Evolutionary conservation across 352 stramenopile genomes (phyloP).

Genomic region (Globisporangium abappressorium): DNA sequence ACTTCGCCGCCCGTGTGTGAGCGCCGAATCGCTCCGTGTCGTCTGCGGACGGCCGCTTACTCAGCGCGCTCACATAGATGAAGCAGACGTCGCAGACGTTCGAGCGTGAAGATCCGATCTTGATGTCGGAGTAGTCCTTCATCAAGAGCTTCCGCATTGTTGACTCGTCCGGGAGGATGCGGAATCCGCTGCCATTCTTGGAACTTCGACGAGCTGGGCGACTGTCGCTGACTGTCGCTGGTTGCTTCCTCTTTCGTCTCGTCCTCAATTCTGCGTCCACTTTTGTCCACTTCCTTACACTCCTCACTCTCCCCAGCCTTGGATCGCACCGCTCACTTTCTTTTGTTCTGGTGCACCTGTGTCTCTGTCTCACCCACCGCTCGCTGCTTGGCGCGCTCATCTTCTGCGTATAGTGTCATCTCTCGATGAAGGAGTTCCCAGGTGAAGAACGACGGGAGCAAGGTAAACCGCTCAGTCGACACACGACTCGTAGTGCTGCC

Average conservation of each 20-base stretch:
- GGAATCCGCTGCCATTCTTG: conserved; percentile 3
- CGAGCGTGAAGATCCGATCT: conserved; percentile 9
- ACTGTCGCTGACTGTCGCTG: too few species aligned
- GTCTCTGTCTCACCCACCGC: background rate
- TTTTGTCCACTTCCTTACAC: background rate
- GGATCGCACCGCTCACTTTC: background rate
- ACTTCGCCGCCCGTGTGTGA: conserved; percentile 4
- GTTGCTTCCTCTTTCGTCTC: background rate
- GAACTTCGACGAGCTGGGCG: background rate
- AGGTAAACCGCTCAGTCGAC: conserved; percentile 3
- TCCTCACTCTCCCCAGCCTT: background rate
- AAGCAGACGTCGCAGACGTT: conserved; percentile 17
- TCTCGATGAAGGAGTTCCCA: background rate
- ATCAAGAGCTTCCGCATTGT: conserved; percentile 8
- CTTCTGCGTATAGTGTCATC: conserved; percentile 1
- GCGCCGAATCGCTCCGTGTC: conserved; percentile 12
- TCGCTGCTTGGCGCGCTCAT: too few species aligned
- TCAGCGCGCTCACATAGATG: conserved; percentile 14
- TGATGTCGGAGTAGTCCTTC: conserved; percentile 6
- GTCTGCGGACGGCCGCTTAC: background rate
- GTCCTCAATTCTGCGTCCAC: background rate
- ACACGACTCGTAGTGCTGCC: conserved; percentile 1
- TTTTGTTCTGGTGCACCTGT: conserved; percentile 1
- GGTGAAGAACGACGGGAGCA: conserved; percentile 4
- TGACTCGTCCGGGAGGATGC: conserved; percentile 2